phyloP scores from a whole-genome alignment of 78 protist species.

The Trichosphaerium sp. region DNA sequence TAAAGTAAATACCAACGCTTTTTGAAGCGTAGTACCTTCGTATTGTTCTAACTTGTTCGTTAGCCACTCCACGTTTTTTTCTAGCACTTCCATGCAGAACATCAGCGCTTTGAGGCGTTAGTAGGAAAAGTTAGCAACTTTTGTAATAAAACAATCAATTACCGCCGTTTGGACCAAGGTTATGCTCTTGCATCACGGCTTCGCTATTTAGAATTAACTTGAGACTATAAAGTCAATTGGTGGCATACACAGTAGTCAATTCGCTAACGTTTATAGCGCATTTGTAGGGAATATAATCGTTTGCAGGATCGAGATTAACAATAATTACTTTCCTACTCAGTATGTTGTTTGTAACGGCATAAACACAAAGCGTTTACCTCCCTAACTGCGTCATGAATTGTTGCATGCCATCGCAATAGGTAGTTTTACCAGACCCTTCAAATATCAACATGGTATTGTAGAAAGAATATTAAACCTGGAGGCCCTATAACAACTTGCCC shows the following conservation, averaged over 20 bases:
- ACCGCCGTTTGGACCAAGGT: conserved; percentile 95
- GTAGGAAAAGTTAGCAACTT: too few species aligned
- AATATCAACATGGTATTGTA: not conserved
- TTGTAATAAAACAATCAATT: not conserved
- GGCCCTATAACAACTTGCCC: conserved; percentile 91
- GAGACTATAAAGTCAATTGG: conserved; percentile 53
- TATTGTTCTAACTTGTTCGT: conserved; percentile 25
- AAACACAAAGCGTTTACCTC: not conserved
- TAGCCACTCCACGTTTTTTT: conserved; percentile 86
- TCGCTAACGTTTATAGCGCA: not conserved
- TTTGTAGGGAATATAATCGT: conserved; percentile 59
- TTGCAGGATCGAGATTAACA: conserved; percentile 94
- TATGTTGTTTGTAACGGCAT: not conserved
- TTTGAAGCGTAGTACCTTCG: not conserved
- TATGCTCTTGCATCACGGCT: conserved; percentile 48
- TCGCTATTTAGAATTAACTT: conserved; percentile 55
- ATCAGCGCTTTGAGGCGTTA: conserved; percentile 44
- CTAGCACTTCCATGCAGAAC: conserved; percentile 77
- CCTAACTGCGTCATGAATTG: conserved; percentile 43
- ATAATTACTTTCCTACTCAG: conserved; percentile 33
- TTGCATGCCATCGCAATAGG: conserved; percentile 77
- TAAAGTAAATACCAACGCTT: not conserved
- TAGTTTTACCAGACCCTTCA: conserved; percentile 77
- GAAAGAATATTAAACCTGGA: conserved; percentile 58
- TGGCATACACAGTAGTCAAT: conserved; percentile 7